phyloP scores from a whole-genome alignment of 202 grass and related monocot species.

The Elaeis oleifera region DNA sequence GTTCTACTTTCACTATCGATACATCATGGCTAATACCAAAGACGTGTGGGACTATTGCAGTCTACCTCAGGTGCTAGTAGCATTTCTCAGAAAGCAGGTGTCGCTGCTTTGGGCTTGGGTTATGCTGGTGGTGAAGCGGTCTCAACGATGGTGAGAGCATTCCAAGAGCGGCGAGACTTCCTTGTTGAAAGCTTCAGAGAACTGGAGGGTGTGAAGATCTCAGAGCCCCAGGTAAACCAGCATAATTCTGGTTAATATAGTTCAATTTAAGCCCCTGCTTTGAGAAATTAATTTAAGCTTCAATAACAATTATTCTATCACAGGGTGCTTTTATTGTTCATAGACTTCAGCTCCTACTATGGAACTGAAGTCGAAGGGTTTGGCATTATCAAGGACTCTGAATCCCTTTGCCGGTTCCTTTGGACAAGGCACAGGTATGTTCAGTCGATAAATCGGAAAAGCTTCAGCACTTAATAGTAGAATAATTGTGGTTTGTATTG shows the following conservation, averaged over 20 bases:
- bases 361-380: constrained; percentile 78
- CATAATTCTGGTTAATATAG: too few species aligned
- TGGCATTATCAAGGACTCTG: constrained; percentile 57
- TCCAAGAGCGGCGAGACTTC: constrained; percentile 78
- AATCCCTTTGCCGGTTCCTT: constrained; percentile 72
- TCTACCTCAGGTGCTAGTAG: constrained; percentile 85
- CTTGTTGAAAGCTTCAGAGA: constrained; percentile 68
- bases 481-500: constrained; percentile 15
- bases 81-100: constrained; percentile 90
- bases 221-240: constrained; percentile 59
- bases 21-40: constrained; percentile 9
- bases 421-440: constrained; percentile 71
- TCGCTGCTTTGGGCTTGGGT: constrained; percentile 79
- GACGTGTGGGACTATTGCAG: constrained; percentile 28
- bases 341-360: constrained; percentile 88
- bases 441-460: constrained; percentile 11
- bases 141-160: constrained; percentile 86
- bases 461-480: not conserved
- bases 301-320: constrained; percentile 13
- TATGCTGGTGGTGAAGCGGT: constrained; percentile 90
- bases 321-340: constrained; percentile 92
- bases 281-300: too few species aligned
- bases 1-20: not conserved
- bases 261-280: too few species aligned
- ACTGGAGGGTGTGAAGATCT: constrained; percentile 68